These are phyloP conservation scores for Harringtonia aguacate DNA, from an alignment of 2,329 filamentous ascomycete species.

Conservation along the genomic window DNA sequence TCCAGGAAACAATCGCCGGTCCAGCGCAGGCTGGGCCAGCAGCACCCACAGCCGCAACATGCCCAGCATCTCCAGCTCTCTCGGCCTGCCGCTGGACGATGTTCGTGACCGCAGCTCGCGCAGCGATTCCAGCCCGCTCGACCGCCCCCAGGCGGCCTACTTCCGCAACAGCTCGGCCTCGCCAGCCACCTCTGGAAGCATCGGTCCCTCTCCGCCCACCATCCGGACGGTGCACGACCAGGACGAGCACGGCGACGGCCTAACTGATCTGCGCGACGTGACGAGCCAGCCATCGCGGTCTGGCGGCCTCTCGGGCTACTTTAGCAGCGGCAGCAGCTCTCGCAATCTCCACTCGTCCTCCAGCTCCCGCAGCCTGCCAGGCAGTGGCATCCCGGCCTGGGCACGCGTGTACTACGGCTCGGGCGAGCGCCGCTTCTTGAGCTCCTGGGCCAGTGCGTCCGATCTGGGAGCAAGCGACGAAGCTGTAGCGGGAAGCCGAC, in stretches of 20 bases:
- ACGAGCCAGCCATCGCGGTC: slow-evolving; percentile 34
- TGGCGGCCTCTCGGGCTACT: slow-evolving; percentile 40
- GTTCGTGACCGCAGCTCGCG: slow-evolving; percentile 19
- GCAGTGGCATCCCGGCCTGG: slow-evolving; percentile 40
- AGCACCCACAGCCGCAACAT: slow-evolving; percentile 41
- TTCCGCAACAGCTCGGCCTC: slow-evolving; percentile 13
- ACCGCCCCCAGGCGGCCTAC: slow-evolving; percentile 36
- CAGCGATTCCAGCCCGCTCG: slow-evolving; percentile 30
- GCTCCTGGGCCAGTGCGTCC: slow-evolving; percentile 34
- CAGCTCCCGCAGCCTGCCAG: slow-evolving; percentile 33
- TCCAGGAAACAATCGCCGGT: slow-evolving; percentile 25
- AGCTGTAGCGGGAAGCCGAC: slow-evolving; percentile 30
- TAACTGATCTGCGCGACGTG: slow-evolving; percentile 47
- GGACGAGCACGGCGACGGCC: slow-evolving; percentile 54
- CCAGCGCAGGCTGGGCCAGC: slow-evolving; percentile 34
- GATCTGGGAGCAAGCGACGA: slow-evolving; percentile 1
- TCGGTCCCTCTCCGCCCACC: slow-evolving; percentile 21
- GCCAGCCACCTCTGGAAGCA: slow-evolving; percentile 15
- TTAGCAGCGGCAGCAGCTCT: slow-evolving; percentile 27
- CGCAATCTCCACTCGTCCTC: slow-evolving; percentile 40
- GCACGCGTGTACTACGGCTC: slow-evolving; percentile 62
- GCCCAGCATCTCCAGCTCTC: slow-evolving; percentile 46
- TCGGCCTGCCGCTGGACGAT: slow-evolving; percentile 32
- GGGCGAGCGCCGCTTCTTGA: slow-evolving; percentile 46
- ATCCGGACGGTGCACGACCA: slow-evolving; percentile 40